Conservation (phyloP, 139 green algal genomes). For the Spirogloea muscicola region DNA sequence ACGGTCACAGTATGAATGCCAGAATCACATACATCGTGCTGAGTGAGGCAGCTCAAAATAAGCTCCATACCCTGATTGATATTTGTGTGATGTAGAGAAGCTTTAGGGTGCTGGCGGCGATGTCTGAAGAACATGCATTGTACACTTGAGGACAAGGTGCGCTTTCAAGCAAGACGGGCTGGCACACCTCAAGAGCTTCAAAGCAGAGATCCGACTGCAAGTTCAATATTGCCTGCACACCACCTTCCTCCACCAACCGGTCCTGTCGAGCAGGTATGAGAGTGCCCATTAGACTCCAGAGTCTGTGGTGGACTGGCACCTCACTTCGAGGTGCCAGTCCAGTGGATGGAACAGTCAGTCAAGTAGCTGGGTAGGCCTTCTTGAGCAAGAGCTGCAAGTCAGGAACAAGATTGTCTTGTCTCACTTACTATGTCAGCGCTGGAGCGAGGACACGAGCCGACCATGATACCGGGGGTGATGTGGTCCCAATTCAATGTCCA, state of each 20-base stretch:
- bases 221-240: constrained; percentile 53
- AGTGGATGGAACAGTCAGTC: background rate
- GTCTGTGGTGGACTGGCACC: background rate
- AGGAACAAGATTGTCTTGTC: no score
- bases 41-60: no score
- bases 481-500: constrained; percentile 58
- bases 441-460: constrained; percentile 52
- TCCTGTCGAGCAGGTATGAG: constrained; percentile 13
- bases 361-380: no score
- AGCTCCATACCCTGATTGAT: no score
- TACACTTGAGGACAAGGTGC: background rate
- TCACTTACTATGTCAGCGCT: constrained; percentile 48
- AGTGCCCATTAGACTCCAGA: background rate
- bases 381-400: no score
- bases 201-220: constrained; percentile 68
- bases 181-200: constrained; percentile 63
- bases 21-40: no score
- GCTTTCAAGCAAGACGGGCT: background rate
- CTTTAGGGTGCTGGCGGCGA: no score
- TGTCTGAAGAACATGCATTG: background rate
- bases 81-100: no score
- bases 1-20: no score
- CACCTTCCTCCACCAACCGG: constrained; percentile 46
- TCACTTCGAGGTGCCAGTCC: background rate
- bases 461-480: constrained; percentile 42